Base-by-base conservation (phyloP, 176 grass and related monocot genomes). In the Hsuehochloa calcarea region DNA sequence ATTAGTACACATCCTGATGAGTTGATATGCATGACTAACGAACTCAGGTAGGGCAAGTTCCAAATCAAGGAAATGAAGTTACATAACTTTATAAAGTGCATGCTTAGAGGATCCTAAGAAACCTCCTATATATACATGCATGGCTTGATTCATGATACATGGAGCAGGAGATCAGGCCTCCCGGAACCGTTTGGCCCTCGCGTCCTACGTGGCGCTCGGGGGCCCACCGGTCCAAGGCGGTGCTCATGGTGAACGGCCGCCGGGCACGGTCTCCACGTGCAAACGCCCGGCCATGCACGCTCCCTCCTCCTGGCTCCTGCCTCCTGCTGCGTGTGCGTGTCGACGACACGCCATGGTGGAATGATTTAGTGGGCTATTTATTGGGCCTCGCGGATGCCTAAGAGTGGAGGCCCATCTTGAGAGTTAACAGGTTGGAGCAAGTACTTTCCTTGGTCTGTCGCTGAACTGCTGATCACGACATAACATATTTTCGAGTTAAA, bases 181-280 rank as follows among this genome's bases (percentile, higher is more conserved):
- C 82, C 3, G 62, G 74, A 52, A 66, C 9, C 34, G 22, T 13
- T 54, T 65, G 51, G 10, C 35, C 40, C 16, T 8, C 39, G 6
- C 39, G 60, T 90, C 85, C 85, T 26, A 88, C 12, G 68, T 90
- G 90, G 90, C 76, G 46, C 0, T 5, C 14, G 0, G 51, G 51
- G 51, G 44, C 17, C 19, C 17, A 20, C 17, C 22, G 82, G 65
- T 8, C 47, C 65, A 72, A 3, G 85, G 92, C 68, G 9, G 68
- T 40, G 81, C 90, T 81, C 88, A 84, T 88, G 90, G 82, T 64
- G 3, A 6, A 70, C 65, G 20, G 62, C 59, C 75, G 77, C 60
- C 44, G 14, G 31, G 74, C 82, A 88, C 90, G 77, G 74, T 40
- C 60, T 62, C 75, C 93, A 92, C 88, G 90, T 92, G 90, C 79